Conservation (phyloP, 179 eudicot species). For the Gypsophila paniculata region DNA sequence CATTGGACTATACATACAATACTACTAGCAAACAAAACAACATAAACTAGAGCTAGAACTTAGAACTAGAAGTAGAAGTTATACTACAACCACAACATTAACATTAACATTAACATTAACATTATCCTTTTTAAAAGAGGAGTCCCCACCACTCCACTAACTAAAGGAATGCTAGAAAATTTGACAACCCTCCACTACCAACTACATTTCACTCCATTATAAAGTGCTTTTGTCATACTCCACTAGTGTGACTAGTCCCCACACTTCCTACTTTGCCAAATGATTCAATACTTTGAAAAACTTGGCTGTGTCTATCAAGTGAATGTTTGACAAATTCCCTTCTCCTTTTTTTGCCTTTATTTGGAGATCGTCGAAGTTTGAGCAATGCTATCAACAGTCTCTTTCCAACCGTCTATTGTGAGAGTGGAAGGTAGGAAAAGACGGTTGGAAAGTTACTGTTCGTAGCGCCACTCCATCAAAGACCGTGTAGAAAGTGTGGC, state of each 20-base stretch:
- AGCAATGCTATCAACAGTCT: too few species aligned
- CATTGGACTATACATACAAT: conserved; percentile 1
- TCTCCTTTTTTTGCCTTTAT: conserved; percentile 23
- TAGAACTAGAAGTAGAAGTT: too few species aligned
- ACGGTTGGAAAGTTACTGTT: too few species aligned
- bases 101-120: conserved; percentile 2
- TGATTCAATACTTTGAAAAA: conserved; percentile 28
- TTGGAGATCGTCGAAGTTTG: conserved; percentile 23
- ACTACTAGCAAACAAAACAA: too few species aligned
- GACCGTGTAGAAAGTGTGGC: conserved; percentile 33
- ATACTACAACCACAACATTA: not conserved
- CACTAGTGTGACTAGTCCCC: conserved; percentile 26
- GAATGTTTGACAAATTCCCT: conserved; percentile 45
- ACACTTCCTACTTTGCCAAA: conserved; percentile 27
- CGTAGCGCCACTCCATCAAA: conserved; percentile 15
- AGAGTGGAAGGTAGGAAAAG: too few species aligned
- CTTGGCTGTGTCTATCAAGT: conserved; percentile 26
- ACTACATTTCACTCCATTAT: not conserved
- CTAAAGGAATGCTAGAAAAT: conserved; percentile 22
- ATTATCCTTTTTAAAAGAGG: not conserved
- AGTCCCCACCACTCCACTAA: conserved; percentile 60
- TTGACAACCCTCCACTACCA: conserved; percentile 39
- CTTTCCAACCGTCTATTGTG: too few species aligned
- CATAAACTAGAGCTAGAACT: too few species aligned
- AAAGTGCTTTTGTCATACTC: conserved; percentile 57